Percentiles rank a stretch among this genome's conserved stretches.
Conservation (phyloP, 108 stramenopile genomes). For the Cyclotella cryptica region DNA sequence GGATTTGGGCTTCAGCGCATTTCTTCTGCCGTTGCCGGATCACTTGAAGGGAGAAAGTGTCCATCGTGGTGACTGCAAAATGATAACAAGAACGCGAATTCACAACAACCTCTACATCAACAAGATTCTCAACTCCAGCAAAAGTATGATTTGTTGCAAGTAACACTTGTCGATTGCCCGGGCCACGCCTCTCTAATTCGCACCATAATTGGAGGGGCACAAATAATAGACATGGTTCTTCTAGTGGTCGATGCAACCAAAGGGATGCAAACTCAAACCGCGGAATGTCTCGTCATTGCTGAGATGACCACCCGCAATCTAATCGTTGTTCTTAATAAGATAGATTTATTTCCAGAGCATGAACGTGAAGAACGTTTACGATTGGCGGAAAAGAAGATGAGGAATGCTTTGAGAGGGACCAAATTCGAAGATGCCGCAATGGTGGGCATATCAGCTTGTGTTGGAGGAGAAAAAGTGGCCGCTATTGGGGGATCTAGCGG, state of each 20-base stretch:
- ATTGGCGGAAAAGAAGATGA: slow-evolving; percentile 68
- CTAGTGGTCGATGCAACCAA: slow-evolving; percentile 97
- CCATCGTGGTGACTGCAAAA: slow-evolving; percentile 1
- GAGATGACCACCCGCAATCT: slow-evolving; percentile 92
- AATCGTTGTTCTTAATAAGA: slow-evolving; percentile 93
- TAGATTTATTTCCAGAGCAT: slow-evolving; percentile 84
- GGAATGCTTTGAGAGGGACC: slow-evolving; percentile 62
- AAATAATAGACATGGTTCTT: slow-evolving; percentile 96
- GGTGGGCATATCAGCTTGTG: slow-evolving; percentile 87
- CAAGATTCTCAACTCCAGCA: slow-evolving; percentile 30
- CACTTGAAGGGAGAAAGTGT: slow-evolving; percentile 55
- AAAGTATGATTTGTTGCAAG: slow-evolving; percentile 66
- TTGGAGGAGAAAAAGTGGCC: slow-evolving; percentile 95
- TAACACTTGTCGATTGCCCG: slow-evolving; percentile 98
- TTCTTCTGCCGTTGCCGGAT: slow-evolving; percentile 83
- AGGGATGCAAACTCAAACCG: slow-evolving; percentile 99
- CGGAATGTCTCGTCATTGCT: slow-evolving; percentile 98
- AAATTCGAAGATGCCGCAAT: slow-evolving; percentile 83
- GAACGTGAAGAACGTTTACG: slow-evolving; percentile 72
- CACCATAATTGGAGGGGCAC: slow-evolving; percentile 98
- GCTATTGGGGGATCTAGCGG: slow-evolving; percentile 53
- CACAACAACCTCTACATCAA: background rate
- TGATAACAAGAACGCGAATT: background rate
- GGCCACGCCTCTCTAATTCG: slow-evolving; percentile 98
- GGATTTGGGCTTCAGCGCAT: slow-evolving; percentile 97